A percentile compares a stretch with the other conserved stretches of the same genome.
These are phyloP conservation scores for Alternaria consortialis DNA, from an alignment of 2,329 filamentous ascomycete species.

Conservation along the genomic window DNA sequence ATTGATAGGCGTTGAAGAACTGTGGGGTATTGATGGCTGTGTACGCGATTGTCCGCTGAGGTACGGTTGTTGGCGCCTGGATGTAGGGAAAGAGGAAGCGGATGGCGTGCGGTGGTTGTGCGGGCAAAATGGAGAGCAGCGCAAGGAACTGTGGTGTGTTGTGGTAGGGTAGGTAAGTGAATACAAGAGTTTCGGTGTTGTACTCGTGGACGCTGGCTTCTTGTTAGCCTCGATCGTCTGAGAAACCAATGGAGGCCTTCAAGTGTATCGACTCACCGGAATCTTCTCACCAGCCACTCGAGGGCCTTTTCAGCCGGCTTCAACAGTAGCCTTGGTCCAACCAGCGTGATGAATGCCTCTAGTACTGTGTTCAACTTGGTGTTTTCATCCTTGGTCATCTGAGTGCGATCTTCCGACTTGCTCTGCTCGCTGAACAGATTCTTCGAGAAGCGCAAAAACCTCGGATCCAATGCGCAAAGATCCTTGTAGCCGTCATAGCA, in stretches of 20 bases:
- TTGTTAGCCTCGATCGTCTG: neutral
- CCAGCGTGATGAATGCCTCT: conserved; percentile 82
- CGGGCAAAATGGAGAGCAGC: conserved; percentile 84
- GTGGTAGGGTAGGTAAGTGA: conserved; percentile 94
- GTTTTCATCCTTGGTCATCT: conserved; percentile 85
- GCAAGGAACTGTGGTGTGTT: conserved; percentile 84
- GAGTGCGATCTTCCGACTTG: conserved; percentile 83
- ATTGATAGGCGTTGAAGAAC: conserved; percentile 80
- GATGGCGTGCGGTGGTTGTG: conserved; percentile 76
- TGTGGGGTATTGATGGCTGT: conserved; percentile 79
- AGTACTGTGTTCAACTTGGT: conserved; percentile 79
- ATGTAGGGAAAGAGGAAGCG: conserved; percentile 89
- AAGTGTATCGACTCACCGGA: conserved; percentile 55
- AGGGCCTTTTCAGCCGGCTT: conserved; percentile 89
- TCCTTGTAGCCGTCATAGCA: conserved; percentile 92
- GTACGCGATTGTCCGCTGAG: conserved; percentile 83
- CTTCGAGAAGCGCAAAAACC: conserved; percentile 77
- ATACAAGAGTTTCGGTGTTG: conserved; percentile 79
- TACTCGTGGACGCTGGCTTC: conserved; percentile 77
- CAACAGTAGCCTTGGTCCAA: conserved; percentile 78
- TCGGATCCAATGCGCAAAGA: conserved; percentile 82
- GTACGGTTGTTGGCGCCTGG: conserved; percentile 76
- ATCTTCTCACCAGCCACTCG: conserved; percentile 93
- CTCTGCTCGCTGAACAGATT: conserved; percentile 95
- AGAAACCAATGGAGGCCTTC: neutral